These are phyloP conservation scores for Scheffersomyces quercinus DNA, from an alignment of 1,139 yeast genomes.

Conservation along the genomic window DNA sequence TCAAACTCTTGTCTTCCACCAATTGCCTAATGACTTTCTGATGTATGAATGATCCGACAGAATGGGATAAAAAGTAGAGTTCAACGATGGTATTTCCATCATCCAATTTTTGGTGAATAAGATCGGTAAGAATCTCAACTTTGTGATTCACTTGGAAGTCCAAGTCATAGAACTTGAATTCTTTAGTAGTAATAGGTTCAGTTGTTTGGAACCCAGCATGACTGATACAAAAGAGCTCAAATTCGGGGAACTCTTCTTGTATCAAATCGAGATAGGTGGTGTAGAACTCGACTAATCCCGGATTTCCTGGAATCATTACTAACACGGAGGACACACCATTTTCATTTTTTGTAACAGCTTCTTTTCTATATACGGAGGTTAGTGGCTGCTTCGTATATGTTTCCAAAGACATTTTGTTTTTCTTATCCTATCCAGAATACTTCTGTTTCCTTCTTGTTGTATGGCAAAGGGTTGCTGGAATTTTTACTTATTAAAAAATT, in stretches of 20 bases:
- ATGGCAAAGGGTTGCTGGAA: no score
- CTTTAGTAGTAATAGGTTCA: not conserved
- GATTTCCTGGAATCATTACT: constrained; percentile 68
- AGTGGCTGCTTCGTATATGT: constrained; percentile 17
- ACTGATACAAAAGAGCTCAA: constrained; percentile 54
- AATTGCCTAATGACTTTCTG: constrained; percentile 47
- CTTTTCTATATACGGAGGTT: constrained; percentile 29
- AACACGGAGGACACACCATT: constrained; percentile 16
- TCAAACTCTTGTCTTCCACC: constrained; percentile 20
- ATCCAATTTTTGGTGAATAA: constrained; percentile 16
- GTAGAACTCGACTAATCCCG: constrained; percentile 64
- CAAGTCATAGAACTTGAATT: constrained; percentile 31
- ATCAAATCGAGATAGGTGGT: constrained; percentile 47
- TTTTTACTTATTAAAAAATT: no score
- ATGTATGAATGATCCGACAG: constrained; percentile 59
- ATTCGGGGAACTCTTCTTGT: constrained; percentile 41
- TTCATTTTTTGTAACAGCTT: constrained; percentile 5
- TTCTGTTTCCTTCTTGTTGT: no score
- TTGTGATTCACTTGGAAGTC: constrained; percentile 57
- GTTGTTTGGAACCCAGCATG: constrained; percentile 53
- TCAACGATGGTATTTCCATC: constrained; percentile 23
- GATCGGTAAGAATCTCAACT: constrained; percentile 32
- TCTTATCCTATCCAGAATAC: no score
- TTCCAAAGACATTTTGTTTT: not conserved
- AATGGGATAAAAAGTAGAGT: constrained; percentile 56